Percentiles rank a stretch among this genome's conserved stretches.
phyloP scores from a whole-genome alignment of 1,284 basidiomycete species.

The Vanrija sp. region DNA sequence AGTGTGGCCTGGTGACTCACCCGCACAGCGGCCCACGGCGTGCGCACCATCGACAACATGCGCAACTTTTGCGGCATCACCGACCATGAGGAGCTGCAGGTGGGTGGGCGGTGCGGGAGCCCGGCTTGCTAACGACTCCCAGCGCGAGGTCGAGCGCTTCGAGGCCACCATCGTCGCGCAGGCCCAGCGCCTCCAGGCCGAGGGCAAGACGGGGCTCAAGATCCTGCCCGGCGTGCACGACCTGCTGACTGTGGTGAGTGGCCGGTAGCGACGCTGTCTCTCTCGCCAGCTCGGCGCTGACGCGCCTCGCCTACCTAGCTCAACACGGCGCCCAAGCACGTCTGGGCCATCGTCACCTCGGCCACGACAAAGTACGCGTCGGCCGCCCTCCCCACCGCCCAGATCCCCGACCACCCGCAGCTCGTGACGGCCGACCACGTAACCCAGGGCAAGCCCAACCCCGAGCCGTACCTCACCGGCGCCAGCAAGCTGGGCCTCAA shows the following conservation, averaged over 20 bases:
- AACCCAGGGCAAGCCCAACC: slow-evolving; percentile 68
- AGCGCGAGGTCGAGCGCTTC: slow-evolving; percentile 32
- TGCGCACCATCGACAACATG: slow-evolving; percentile 66
- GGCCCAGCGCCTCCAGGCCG: slow-evolving; percentile 36
- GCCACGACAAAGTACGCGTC: slow-evolving; percentile 66
- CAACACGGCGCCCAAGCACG: slow-evolving; percentile 68
- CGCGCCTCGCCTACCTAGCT: slow-evolving; percentile 32
- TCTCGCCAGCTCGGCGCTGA: not conserved
- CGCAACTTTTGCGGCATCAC: slow-evolving; percentile 62
- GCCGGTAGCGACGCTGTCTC: not conserved
- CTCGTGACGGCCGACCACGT: slow-evolving; percentile 73
- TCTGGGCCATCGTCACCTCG: slow-evolving; percentile 77
- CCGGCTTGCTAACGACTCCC: not conserved
- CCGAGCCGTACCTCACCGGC: slow-evolving; percentile 64
- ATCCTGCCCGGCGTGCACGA: slow-evolving; percentile 43
- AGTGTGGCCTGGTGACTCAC: not conserved
- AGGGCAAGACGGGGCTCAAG: slow-evolving; percentile 43
- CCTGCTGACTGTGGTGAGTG: slow-evolving; percentile 35
- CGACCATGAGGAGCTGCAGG: slow-evolving; percentile 58
- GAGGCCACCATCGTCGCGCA: slow-evolving; percentile 45
- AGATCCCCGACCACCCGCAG: slow-evolving; percentile 57
- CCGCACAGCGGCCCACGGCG: slow-evolving; percentile 65
- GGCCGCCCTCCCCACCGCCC: slow-evolving; percentile 59
- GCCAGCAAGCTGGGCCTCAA: slow-evolving; percentile 37
- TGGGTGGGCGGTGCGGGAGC: slow-evolving; percentile 30